Evolutionary conservation across 2,329 filamentous ascomycete genomes (phyloP).

Genomic region (Fusarium graminum): DNA sequence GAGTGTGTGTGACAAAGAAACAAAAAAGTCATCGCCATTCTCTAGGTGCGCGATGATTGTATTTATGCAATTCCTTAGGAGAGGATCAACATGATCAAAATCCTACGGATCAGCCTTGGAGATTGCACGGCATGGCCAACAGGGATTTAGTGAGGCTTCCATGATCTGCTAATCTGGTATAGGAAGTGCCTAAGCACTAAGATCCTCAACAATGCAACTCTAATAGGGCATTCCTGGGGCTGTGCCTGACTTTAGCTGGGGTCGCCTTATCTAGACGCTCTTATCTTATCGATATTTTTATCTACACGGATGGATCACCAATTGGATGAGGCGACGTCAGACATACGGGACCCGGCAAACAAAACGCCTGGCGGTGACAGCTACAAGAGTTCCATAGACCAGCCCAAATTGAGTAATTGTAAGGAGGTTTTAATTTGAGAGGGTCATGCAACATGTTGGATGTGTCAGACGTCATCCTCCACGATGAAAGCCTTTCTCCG

Average conservation of each 20-base stretch:
- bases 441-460: too few relatives aligned
- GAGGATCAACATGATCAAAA: neutral
- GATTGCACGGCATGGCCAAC: neutral
- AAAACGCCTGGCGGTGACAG: too few relatives aligned
- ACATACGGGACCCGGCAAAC: too few relatives aligned
- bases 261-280: too few relatives aligned
- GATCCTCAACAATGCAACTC: neutral
- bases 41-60: neutral
- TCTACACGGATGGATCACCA: neutral
- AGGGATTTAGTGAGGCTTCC: neutral
- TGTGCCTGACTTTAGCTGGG: neutral
- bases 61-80: neutral
- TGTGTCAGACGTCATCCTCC: too few relatives aligned
- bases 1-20: neutral
- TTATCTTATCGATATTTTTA: neutral
- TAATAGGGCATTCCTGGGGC: neutral
- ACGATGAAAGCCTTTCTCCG: too few relatives aligned
- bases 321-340: too few relatives aligned
- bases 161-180: neutral
- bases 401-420: too few relatives aligned
- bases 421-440: too few relatives aligned
- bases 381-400: too few relatives aligned
- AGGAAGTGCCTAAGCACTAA: conserved; percentile 2
- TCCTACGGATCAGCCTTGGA: neutral
- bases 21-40: too few relatives aligned